Evolutionary conservation across 2,329 filamentous ascomycete species (phyloP), one percentile per base, ranked within the genome.

Genomic region (Colletotrichum melonis): DNA sequence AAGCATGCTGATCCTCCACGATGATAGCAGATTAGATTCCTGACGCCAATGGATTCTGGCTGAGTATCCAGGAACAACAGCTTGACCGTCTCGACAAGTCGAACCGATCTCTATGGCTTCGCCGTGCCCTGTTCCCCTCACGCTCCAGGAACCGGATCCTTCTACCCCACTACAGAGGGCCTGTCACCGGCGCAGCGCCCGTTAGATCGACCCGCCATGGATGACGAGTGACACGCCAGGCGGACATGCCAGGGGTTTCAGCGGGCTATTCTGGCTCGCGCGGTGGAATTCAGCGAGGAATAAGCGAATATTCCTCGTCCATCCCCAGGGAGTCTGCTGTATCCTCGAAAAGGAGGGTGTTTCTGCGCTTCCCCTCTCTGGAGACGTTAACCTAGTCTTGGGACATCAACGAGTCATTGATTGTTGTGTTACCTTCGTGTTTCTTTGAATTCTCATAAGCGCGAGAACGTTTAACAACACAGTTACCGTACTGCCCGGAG

Each of bases 321-420:
- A 1, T 24, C 9, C 19, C 30, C 5, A 16, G n/a, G 8, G 4
- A 32, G 57, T 60, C 32, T 26, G 32, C 32, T 26, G 22, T 6
- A 38, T 42, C 19, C 57, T 26, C 32, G 26, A 42, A 38, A 30
- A 30, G 11, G 32, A 26, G 32, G n/a, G 57, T 8, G 5, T 19
- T 26, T 55, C 28, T 28, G 11, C 8, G 32, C 14, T 12, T 42
- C 22, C 42, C 19, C 42, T 49, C 42, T 49, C 42, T 22, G 16
- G 19, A 49, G 22, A 42, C 32, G 16, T 42, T 14, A 9, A 19
- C 38, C 14, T 42, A n/a, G 57, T 26, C 32, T 26, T 9, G 32
- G 22, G 22, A 3, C n/a, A 12, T 28, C n/a, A 26, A 22, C 57
- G 55, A 66, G 55, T 66, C 62, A 70, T 59, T 63, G 22, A 42